Base-by-base conservation (phyloP, 1,284 basidiomycete genomes). In the Chalciporus sp. region DNA sequence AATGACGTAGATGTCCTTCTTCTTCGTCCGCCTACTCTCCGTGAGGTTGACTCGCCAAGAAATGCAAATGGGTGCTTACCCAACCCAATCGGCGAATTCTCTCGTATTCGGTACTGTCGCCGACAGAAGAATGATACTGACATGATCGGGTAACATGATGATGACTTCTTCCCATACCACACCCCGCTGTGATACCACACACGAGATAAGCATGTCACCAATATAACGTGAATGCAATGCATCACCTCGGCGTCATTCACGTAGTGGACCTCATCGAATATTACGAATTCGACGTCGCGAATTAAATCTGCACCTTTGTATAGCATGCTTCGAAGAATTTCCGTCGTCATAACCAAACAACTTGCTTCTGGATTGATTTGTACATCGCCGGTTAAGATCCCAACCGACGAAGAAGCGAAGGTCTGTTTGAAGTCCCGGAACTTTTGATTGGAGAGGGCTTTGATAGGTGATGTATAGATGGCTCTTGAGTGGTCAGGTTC, bases 121-220 rank as follows among this genome's bases (percentile, higher is more conserved):
- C 3, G 96, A 98, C 14, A 99, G 79, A 29, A 99, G 78, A 54
- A 99, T 97, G 67, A 98, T 97, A 70, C 90, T 95, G 68, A 98
- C 91, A 72, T 98, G 95, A 60, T 98, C 95, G 1, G 95, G 95
- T 11, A 98, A 76, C 94, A 98, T 96, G 72, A 99, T 99, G 61
- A 99, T 99, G 31, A 99, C 97, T 74, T 99, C 97, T 73, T 99
- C 97, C 97, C 97, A 99, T 14, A 99, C 97, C 10, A 99, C 97
- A 49, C 97, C 97, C 67, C 97, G 83, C 94, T 97, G 64, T n/a
- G 20, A 44, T 50, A 43, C 51, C 31, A 52, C 33, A 14, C 14
- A n/a, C 16, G 52, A 11, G 47, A 58, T 61, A 50, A 68, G 49
- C 16, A 57, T 49, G 29, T 35, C 27, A 39, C 10, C 17, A 37